Base-by-base conservation (phyloP, 768 basidiomycete genomes). In the Rhizopogon sp. region DNA sequence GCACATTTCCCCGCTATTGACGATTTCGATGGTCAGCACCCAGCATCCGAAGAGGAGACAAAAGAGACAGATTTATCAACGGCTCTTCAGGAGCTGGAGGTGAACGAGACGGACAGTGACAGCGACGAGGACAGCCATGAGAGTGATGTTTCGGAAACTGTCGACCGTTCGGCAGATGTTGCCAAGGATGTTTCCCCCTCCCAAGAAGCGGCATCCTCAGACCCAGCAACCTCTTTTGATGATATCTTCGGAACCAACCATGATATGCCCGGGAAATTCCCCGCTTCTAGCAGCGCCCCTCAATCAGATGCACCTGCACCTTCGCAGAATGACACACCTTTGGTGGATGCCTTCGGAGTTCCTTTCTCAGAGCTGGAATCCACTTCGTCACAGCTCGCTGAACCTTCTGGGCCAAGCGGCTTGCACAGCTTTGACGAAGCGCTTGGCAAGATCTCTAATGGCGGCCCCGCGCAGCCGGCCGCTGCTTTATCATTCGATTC, bases 381-480 rank as follows among this genome's bases (percentile, higher is more conserved):
- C 60, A 35, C 31, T 39, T 56, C 1, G 47, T 45, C 11, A 43
- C 61, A n/a, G 42, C 64, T 22, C 22, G 42, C 51, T 14, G 63
- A 60, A 43, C 62, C 63, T 49, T 56, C 63, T 28, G 60, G 56
- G 14, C 39, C 37, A 22, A 69, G 55, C 17, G 71, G 64, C 17
- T 58, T 85, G 1, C 83, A 76, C 58, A 88, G 81, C 50, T 89
- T 91, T 60, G 89, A 92, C 62, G 88, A 90, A 64, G 84, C 87
- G 1, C 76, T 92, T 64, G 80, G 83, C 16, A 82, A 79, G 57
- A 70, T 81, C 20, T 69, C 81, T 0, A 65, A 66, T 33, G 72
- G 68, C 39, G 63, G 69, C 8, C 62, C 79, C 10, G 58, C 74
- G 6, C 61, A 69, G 39, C 58, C 64, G 1, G 50, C 44, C 6